Evolutionary conservation across 208 protist genomes (phyloP).

Genomic region (Trypanosoma cruzi): DNA sequence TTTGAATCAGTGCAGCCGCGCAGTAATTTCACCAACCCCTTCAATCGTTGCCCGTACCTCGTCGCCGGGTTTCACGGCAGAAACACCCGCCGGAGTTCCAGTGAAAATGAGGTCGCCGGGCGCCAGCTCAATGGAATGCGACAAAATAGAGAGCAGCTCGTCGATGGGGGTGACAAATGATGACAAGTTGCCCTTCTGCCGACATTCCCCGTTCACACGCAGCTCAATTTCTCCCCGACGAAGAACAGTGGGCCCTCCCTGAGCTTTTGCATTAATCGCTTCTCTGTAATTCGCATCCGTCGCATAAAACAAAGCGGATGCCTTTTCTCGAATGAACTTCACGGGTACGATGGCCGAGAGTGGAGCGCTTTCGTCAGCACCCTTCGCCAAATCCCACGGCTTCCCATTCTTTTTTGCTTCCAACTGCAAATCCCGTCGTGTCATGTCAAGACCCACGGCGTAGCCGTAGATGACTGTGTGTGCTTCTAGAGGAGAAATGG

Average conservation of each 20-base stretch:
- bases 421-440: slow-evolving; percentile 81
- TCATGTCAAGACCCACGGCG: slow-evolving; percentile 88
- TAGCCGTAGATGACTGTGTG: slow-evolving; percentile 75
- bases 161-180: slow-evolving; percentile 66
- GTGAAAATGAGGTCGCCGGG: slow-evolving; percentile 89
- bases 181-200: slow-evolving; percentile 62
- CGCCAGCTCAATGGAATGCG: slow-evolving; percentile 70
- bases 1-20: slow-evolving; percentile 30
- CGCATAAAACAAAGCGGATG: slow-evolving; percentile 45
- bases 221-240: slow-evolving; percentile 48
- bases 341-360: slow-evolving; percentile 53
- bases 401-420: slow-evolving; percentile 64
- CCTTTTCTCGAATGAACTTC: slow-evolving; percentile 28
- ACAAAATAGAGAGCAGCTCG: slow-evolving; percentile 64
- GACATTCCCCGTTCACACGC: slow-evolving; percentile 63
- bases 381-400: slow-evolving; percentile 90
- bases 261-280: slow-evolving; percentile 5
- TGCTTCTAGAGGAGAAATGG: slow-evolving; percentile 49
- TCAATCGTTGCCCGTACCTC: slow-evolving; percentile 63
- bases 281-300: slow-evolving; percentile 2
- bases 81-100: slow-evolving; percentile 85
- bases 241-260: slow-evolving; percentile 13
- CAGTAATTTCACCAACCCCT: slow-evolving; percentile 55
- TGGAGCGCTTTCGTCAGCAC: slow-evolving; percentile 71
- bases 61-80: slow-evolving; percentile 69